Evolutionary conservation across 2,329 filamentous ascomycete species (phyloP).

Genomic region (Tolypocladium pustulatum): DNA sequence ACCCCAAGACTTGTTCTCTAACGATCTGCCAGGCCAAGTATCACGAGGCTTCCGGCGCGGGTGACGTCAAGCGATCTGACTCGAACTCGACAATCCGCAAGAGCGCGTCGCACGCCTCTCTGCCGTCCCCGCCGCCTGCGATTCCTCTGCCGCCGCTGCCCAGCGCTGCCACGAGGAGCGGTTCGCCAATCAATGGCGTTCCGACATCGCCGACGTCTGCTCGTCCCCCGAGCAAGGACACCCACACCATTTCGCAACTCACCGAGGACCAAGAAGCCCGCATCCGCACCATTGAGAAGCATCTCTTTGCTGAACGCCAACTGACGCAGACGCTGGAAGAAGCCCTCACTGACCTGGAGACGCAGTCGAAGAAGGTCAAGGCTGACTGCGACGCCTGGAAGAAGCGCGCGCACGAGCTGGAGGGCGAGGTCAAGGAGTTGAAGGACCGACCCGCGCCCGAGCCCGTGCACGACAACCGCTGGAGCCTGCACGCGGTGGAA

Average conservation of each 20-base stretch:
- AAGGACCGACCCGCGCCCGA: conserved; percentile 37
- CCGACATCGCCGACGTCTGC: conserved; percentile 44
- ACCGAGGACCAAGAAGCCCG: conserved; percentile 92
- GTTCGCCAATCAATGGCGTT: conserved; percentile 31
- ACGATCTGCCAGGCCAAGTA: conserved; percentile 42
- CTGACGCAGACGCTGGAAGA: conserved; percentile 92
- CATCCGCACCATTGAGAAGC: conserved; percentile 93
- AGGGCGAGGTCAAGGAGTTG: conserved; percentile 59
- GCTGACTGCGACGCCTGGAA: conserved; percentile 83
- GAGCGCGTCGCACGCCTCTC: conserved; percentile 67
- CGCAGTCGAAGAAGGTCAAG: conserved; percentile 85
- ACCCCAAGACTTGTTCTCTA: background rate
- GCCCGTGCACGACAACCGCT: conserved; percentile 44
- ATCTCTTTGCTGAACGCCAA: conserved; percentile 90
- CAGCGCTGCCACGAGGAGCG: conserved; percentile 34
- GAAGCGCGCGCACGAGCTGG: conserved; percentile 69
- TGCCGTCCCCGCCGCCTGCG: conserved; percentile 88
- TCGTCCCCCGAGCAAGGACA: conserved; percentile 76
- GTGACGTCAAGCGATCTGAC: conserved; percentile 46
- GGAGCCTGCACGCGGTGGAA: conserved; percentile 81
- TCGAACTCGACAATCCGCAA: conserved; percentile 69
- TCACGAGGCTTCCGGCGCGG: conserved; percentile 34
- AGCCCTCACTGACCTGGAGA: conserved; percentile 86
- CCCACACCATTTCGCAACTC: conserved; percentile 56
- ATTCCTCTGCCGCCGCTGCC: conserved; percentile 94